These are phyloP conservation scores for Boechera retrofracta DNA, from an alignment of 345 rosid species.

Conservation along the genomic window DNA sequence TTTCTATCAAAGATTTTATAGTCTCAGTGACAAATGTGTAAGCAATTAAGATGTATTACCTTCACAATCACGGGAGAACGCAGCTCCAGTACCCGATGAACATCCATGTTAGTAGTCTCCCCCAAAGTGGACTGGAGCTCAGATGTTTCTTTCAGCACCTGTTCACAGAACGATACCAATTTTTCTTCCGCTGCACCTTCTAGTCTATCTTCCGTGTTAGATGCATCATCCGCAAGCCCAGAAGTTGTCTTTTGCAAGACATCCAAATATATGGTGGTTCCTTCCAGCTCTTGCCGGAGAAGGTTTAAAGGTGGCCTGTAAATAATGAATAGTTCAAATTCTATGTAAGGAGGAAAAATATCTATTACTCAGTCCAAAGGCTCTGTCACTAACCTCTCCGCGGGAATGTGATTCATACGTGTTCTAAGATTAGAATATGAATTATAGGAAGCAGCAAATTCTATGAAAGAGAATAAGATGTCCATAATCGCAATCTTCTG, in stretches of 20 bases:
- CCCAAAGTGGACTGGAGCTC: conserved; percentile 77
- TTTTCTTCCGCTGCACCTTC: conserved; percentile 83
- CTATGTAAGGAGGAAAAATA: conserved; percentile 21
- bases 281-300: conserved; percentile 92
- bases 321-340: conserved; percentile 21
- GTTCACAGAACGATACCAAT: conserved; percentile 86
- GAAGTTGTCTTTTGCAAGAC: conserved; percentile 85
- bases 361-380: not conserved
- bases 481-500: conserved; percentile 94
- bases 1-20: not conserved
- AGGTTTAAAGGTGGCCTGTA: conserved; percentile 94
- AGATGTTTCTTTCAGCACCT: conserved; percentile 84
- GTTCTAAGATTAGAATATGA: conserved; percentile 81
- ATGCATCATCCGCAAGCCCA: conserved; percentile 45
- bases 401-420: conserved; percentile 80
- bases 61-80: conserved; percentile 91
- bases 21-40: not conserved
- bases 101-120: conserved; percentile 80
- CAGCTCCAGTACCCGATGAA: conserved; percentile 85
- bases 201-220: conserved; percentile 55
- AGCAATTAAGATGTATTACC: conserved; percentile 55
- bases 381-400: conserved; percentile 65
- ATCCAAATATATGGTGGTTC: conserved; percentile 83
- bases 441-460: conserved; percentile 92
- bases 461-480: conserved; percentile 75